Conservation (phyloP, 345 rosid genomes). For the Arabidopsis arenosa region DNA sequence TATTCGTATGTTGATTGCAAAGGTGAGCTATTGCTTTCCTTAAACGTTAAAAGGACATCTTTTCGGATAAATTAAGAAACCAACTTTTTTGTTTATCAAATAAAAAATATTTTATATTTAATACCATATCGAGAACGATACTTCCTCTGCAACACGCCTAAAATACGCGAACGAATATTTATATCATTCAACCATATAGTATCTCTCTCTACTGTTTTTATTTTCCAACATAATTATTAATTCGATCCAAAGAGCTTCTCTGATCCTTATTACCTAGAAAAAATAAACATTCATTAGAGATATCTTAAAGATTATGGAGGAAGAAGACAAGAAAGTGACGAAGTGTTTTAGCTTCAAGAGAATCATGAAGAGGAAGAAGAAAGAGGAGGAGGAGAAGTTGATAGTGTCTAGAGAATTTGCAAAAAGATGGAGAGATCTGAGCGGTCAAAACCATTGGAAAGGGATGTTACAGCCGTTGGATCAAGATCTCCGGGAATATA, state of each 20-base stretch:
- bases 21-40: slow-evolving; percentile 39
- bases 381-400: slow-evolving; percentile 37
- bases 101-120: slow-evolving; percentile 1
- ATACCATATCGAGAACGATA: slow-evolving; percentile 1
- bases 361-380: slow-evolving; percentile 39
- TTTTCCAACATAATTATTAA: background rate
- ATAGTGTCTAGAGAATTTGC: slow-evolving; percentile 42
- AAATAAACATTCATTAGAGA: slow-evolving; percentile 10
- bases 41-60: slow-evolving; percentile 25
- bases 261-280: slow-evolving; percentile 6
- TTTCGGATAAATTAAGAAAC: slow-evolving; percentile 15
- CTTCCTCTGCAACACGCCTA: slow-evolving; percentile 35
- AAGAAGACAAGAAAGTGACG: slow-evolving; percentile 38
- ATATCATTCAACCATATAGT: slow-evolving; percentile 13
- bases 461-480: slow-evolving; percentile 70
- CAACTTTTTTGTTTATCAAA: background rate
- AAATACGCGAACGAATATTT: slow-evolving; percentile 10
- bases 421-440: slow-evolving; percentile 67
- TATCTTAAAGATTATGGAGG: slow-evolving; percentile 30
- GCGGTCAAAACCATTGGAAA: slow-evolving; percentile 70
- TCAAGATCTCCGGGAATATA: slow-evolving; percentile 66
- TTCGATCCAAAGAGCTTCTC: slow-evolving; percentile 24
- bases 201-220: background rate
- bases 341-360: slow-evolving; percentile 42
- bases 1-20: background rate